Conservation (phyloP, 2,329 filamentous ascomycete species). For the Aspergillus proliferans region DNA sequence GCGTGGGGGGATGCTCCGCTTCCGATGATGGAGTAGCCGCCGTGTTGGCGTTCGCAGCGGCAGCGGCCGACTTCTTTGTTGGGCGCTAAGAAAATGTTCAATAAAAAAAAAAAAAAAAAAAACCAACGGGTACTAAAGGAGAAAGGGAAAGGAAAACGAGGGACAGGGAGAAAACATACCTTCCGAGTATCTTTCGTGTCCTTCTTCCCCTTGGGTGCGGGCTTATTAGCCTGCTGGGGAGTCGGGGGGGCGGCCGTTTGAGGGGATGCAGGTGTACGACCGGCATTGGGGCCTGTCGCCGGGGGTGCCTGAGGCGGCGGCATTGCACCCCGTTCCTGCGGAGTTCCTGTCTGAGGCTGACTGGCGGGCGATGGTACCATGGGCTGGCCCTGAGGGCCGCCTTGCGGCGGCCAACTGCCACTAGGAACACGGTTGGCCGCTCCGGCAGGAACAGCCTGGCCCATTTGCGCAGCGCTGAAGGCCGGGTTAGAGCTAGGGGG, state of each 20-base stretch:
- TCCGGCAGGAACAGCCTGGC: constrained; percentile 39
- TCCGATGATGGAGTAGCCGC: constrained; percentile 42
- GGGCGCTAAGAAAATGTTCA: constrained; percentile 29
- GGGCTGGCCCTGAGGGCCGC: constrained; percentile 34
- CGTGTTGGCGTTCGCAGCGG: constrained; percentile 31
- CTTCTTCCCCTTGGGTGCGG: constrained; percentile 56
- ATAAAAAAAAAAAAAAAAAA: constrained; percentile 7
- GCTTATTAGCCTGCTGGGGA: constrained; percentile 54
- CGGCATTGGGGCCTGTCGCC: constrained; percentile 31
- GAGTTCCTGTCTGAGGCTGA: constrained; percentile 48
- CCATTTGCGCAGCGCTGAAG: constrained; percentile 38
- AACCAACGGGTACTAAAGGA: background rate
- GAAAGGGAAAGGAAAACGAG: background rate
- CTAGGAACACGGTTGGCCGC: constrained; percentile 34
- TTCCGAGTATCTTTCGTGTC: constrained; percentile 49
- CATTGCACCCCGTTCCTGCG: constrained; percentile 52
- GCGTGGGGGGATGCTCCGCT: constrained; percentile 42
- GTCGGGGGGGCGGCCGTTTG: constrained; percentile 53
- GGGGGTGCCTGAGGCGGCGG: constrained; percentile 44
- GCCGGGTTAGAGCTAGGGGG: constrained; percentile 49
- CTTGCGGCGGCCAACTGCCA: constrained; percentile 36
- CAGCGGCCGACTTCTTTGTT: constrained; percentile 37
- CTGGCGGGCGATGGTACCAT: constrained; percentile 41
- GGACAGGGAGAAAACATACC: constrained; percentile 30
- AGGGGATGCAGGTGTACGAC: constrained; percentile 40